These are phyloP conservation scores for Fusarium verrucosum DNA, from an alignment of 2,329 filamentous ascomycete species.

Conservation along the genomic window DNA sequence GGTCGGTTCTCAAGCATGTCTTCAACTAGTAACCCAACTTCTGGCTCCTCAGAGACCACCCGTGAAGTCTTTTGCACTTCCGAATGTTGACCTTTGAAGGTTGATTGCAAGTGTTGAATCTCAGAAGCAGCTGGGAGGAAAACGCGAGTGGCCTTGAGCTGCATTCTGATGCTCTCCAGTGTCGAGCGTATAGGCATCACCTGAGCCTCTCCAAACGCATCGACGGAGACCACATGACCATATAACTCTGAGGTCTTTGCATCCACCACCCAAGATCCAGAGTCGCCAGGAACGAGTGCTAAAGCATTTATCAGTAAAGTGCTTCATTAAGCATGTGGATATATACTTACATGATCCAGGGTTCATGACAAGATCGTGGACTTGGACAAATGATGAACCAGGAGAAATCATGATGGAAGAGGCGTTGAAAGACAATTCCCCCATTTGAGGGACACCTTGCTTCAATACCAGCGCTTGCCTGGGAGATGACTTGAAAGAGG, in stretches of 20 bases:
- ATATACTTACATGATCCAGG: neutral
- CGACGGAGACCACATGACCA: neutral
- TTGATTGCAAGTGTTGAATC: neutral
- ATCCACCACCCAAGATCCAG: neutral
- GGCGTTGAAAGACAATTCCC: neutral
- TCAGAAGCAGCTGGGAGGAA: neutral
- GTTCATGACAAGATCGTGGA: neutral
- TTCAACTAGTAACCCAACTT: too few relatives aligned
- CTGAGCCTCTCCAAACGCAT: constrained; percentile 2
- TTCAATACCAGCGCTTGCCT: neutral
- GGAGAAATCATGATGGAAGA: neutral
- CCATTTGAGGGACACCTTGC: fast-evolving
- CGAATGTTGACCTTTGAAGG: too few relatives aligned
- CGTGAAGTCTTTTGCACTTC: fast-evolving
- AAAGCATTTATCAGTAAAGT: fast-evolving
- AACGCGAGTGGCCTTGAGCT: too few relatives aligned
- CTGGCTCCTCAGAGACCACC: too few relatives aligned
- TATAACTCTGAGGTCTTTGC: neutral
- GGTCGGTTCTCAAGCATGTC: too few relatives aligned
- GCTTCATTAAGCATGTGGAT: fast-evolving
- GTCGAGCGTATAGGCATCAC: neutral
- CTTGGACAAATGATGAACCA: neutral
- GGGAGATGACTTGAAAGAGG: fast-evolving
- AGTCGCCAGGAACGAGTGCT: neutral
- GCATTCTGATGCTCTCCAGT: neutral